Conservation (phyloP, 176 grass and related monocot genomes). For the Panicum miliaceum region DNA sequence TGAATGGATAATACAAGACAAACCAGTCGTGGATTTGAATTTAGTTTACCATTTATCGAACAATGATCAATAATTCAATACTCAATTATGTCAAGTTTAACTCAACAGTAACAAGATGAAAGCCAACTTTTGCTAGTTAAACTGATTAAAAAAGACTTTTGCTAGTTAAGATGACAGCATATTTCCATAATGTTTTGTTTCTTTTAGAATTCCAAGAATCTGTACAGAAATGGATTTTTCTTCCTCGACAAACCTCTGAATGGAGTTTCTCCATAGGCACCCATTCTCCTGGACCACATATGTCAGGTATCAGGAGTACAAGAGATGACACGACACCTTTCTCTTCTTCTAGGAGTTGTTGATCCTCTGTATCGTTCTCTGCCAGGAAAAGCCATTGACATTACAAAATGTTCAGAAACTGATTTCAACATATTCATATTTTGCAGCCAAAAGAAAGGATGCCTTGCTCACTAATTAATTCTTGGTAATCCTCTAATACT, state of each 20-base stretch:
- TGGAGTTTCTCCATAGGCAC: conserved; percentile 59
- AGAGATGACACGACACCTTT: conserved; percentile 54
- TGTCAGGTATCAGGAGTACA: conserved; percentile 41
- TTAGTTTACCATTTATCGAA: background rate
- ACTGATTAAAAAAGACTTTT: background rate
- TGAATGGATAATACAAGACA: background rate
- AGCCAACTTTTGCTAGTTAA: background rate
- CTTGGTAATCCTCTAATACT: background rate
- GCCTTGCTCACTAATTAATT: background rate
- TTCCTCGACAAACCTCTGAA: conserved; percentile 56
- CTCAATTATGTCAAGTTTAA: background rate
- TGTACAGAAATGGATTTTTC: conserved; percentile 11
- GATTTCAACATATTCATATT: background rate
- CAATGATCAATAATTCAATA: conserved; percentile 16
- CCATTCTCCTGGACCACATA: conserved; percentile 48
- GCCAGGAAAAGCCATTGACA: background rate
- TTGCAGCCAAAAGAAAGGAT: background rate
- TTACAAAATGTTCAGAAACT: background rate
- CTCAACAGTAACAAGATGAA: background rate
- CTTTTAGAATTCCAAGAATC: background rate
- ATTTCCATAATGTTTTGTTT: background rate
- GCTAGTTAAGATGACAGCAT: background rate
- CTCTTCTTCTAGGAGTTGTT: conserved; percentile 57
- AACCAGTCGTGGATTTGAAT: background rate
- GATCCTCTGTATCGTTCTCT: conserved; percentile 41